These are phyloP conservation scores for Dactylonectria estremocensis DNA, from an alignment of 2,329 filamentous ascomycete species.

Conservation along the genomic window DNA sequence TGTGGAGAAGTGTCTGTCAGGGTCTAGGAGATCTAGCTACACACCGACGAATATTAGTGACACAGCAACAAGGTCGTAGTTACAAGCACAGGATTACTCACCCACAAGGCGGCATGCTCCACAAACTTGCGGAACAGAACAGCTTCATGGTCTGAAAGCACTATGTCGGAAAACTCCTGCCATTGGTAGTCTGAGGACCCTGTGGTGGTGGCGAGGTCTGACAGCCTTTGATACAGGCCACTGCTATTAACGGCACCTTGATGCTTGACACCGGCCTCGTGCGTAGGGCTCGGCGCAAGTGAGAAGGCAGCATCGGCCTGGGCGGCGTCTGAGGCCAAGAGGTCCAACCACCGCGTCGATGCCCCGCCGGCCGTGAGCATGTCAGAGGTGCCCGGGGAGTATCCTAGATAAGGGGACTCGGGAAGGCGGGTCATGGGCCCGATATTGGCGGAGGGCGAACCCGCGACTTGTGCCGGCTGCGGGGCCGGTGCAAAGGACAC, in stretches of 20 bases:
- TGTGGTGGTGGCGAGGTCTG: constrained; percentile 16
- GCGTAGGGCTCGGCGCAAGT: constrained; percentile 28
- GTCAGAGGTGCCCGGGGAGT: constrained; percentile 20
- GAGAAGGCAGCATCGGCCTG: constrained; percentile 31
- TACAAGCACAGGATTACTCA: background rate
- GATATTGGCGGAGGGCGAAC: constrained; percentile 15
- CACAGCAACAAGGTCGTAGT: background rate
- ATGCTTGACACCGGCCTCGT: constrained; percentile 18
- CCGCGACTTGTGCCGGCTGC: constrained; percentile 10
- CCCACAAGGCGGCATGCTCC: constrained; percentile 23
- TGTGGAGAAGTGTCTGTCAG: constrained; percentile 26
- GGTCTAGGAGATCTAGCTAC: constrained; percentile 23
- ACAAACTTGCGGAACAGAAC: constrained; percentile 30
- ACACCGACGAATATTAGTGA: background rate
- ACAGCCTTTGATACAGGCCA: constrained; percentile 23
- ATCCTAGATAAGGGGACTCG: constrained; percentile 23
- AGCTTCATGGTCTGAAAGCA: constrained; percentile 24
- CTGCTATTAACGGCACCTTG: constrained; percentile 18
- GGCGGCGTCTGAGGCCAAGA: constrained; percentile 29
- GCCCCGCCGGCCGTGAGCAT: constrained; percentile 26
- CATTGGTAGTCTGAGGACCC: constrained; percentile 15
- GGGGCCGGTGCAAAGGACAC: constrained; percentile 17
- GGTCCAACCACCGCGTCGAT: constrained; percentile 29
- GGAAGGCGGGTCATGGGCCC: constrained; percentile 17
- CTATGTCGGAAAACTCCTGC: constrained; percentile 26